Base-by-base conservation (phyloP, 257 asterid genomes). In the Lycium barbarum region DNA sequence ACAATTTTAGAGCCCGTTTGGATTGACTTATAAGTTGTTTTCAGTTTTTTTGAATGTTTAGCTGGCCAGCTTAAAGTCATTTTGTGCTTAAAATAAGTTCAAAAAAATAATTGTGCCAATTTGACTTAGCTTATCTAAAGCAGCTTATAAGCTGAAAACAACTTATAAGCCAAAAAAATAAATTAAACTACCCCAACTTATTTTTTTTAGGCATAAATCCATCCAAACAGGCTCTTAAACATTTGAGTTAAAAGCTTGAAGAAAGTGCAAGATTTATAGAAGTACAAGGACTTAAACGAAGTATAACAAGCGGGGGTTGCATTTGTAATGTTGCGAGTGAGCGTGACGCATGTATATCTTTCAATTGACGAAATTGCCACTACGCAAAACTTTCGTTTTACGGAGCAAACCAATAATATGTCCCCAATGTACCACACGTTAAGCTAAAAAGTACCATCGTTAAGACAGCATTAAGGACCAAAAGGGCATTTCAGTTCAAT, bases 401-500 rank as follows among this genome's bases (percentile, higher is more conserved):
- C 73, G 20, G n/a, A 66, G 45, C 2, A 76, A 51, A 51, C 26
- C 82, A 51, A 51, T 26, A 76, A 26, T 17, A 76, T 76, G 82
- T 76, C 82, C 82, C 13, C 51, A 13, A 3, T 0, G 26, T 76
- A 76, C 47, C 4, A 76, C 45, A 26, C 14, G 22, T 76, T 13
- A 76, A 76, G 47, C 47, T 51, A 13, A 14, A 3, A 51, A 12
- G 63, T 76, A 76, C 82, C 6, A 49, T 53, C 13, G 9, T 12
- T 12, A 74, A 49, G 81, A 74, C 62, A 7, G 14, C 15, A 26
- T 76, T 7, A 14, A 12, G 63, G 6, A 0, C 5, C 47, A 57
- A 76, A 51, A 76, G 63, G 63, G 82, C 82, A 76, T 76, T 51
- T 51, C 82, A 76, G 14, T 51, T 74, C 61, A 26, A 26, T 26